phyloP scores from a whole-genome alignment of 129 eudicot species.

The Artemisia tridentata region DNA sequence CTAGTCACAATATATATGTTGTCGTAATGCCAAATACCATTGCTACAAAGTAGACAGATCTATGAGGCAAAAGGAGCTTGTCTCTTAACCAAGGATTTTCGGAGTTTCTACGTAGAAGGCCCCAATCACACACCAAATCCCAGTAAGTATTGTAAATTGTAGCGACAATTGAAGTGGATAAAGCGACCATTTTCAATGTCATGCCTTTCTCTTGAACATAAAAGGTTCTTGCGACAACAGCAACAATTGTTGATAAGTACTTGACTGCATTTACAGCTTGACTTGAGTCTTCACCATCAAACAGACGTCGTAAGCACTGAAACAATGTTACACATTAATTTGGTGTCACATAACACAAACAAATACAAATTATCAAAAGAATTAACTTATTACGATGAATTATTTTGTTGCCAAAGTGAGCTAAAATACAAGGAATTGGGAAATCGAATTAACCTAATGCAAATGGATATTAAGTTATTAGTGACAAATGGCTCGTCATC shows the following conservation, averaged over 20 bases:
- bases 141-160: conserved; percentile 57
- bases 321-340: background rate
- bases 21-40: conserved; percentile 26
- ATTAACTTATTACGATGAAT: background rate
- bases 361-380: background rate
- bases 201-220: conserved; percentile 39
- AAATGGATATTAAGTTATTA: background rate
- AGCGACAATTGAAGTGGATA: conserved; percentile 43
- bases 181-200: conserved; percentile 39
- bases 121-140: conserved; percentile 78
- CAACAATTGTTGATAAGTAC: conserved; percentile 53
- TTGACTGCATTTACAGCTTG: conserved; percentile 55
- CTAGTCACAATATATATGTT: background rate
- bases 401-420: too few species aligned
- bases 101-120: conserved; percentile 47
- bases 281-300: conserved; percentile 47
- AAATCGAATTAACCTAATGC: too few species aligned
- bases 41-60: conserved; percentile 52
- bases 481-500: background rate
- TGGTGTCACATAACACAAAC: background rate
- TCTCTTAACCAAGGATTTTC: conserved; percentile 33
- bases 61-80: conserved; percentile 39
- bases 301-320: conserved; percentile 53
- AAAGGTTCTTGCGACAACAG: conserved; percentile 50
- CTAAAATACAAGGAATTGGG: too few species aligned